Evolutionary conservation across 1,284 basidiomycete species (phyloP).

Genomic region (Irpex lacteus): DNA sequence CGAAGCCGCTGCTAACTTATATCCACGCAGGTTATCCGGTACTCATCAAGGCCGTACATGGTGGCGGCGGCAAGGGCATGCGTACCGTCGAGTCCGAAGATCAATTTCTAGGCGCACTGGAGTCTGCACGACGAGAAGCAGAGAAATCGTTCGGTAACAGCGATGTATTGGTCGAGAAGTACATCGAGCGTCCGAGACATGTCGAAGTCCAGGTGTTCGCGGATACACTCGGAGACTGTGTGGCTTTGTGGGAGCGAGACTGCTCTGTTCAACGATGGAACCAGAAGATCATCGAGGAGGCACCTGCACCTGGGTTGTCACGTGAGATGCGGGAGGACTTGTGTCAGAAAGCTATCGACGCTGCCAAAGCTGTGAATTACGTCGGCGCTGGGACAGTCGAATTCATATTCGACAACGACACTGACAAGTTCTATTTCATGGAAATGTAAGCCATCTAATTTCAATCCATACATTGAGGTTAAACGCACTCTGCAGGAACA

Average conservation of each 20-base stretch:
- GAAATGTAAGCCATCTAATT: slow-evolving; percentile 64
- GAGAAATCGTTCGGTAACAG: slow-evolving; percentile 85
- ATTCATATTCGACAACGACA: slow-evolving; percentile 92
- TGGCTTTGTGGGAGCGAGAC: slow-evolving; percentile 92
- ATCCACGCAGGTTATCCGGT: slow-evolving; percentile 73
- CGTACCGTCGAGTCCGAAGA: slow-evolving; percentile 69
- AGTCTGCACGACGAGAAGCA: slow-evolving; percentile 86
- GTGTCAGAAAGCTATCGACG: slow-evolving; percentile 86
- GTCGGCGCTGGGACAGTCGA: slow-evolving; percentile 92
- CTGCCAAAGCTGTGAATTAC: slow-evolving; percentile 88
- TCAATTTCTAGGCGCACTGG: slow-evolving; percentile 77
- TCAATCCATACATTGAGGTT: not conserved
- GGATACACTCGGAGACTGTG: slow-evolving; percentile 71
- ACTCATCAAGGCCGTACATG: slow-evolving; percentile 94
- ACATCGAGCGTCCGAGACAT: slow-evolving; percentile 79
- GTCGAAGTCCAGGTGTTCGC: slow-evolving; percentile 92
- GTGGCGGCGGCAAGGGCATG: slow-evolving; percentile 98
- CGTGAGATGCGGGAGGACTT: slow-evolving; percentile 76
- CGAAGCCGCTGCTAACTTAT: not conserved
- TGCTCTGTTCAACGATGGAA: slow-evolving; percentile 93
- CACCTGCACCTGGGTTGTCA: slow-evolving; percentile 86
- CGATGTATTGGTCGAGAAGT: slow-evolving; percentile 84
- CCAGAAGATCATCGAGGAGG: slow-evolving; percentile 95
- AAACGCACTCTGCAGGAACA: slow-evolving; percentile 61
- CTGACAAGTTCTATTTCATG: slow-evolving; percentile 87